Evolutionary conservation across 2,329 filamentous ascomycete species (phyloP).

Genomic region (Beauveria pseudobassiana): DNA sequence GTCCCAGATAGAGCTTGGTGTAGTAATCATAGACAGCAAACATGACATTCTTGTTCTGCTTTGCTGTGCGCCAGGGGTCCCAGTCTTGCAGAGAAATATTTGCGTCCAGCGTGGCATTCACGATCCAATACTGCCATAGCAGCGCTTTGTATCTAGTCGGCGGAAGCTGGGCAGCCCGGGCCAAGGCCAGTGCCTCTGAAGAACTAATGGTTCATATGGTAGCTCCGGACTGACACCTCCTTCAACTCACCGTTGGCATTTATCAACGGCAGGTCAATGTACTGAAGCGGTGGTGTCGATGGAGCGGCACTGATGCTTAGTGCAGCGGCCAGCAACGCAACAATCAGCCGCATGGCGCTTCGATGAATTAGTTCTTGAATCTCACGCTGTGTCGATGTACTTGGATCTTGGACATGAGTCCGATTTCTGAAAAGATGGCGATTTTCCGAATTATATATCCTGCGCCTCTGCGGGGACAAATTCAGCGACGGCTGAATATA

Average conservation of each 20-base stretch:
- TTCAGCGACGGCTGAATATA: background rate
- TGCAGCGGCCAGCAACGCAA: background rate
- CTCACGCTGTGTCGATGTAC: background rate
- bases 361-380: background rate
- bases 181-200: background rate
- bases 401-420: background rate
- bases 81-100: constrained; percentile 1
- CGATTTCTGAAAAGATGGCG: background rate
- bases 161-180: background rate
- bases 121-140: constrained; percentile 3
- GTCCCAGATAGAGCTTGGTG: constrained; percentile 1
- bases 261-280: background rate
- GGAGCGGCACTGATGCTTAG: background rate
- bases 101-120: constrained; percentile 1
- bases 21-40: constrained; percentile 3
- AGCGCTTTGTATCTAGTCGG: background rate
- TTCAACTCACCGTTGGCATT: constrained; percentile 1
- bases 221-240: background rate
- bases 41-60: background rate
- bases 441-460: background rate
- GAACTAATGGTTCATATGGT: background rate
- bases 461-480: background rate
- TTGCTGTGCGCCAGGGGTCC: background rate
- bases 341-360: background rate
- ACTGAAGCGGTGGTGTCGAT: background rate